A percentile compares a stretch with the other conserved stretches of the same genome.
These are phyloP conservation scores for Raffaelea albimanens DNA, from an alignment of 2,329 filamentous ascomycete genomes.

Conservation along the genomic window DNA sequence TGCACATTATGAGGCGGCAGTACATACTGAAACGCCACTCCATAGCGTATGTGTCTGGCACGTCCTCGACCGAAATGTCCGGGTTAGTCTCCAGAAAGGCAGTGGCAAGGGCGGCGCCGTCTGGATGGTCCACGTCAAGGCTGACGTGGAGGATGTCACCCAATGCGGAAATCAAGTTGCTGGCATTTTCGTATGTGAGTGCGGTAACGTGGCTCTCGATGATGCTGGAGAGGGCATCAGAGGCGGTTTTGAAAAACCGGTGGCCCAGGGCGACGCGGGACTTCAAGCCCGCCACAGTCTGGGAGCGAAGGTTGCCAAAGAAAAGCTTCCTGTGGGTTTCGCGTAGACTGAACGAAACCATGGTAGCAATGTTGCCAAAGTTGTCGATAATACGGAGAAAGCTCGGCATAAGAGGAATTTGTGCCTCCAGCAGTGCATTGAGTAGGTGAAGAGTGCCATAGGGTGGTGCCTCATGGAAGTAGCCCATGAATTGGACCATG, in stretches of 20 bases:
- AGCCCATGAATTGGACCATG: constrained; percentile 32
- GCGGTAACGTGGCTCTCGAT: constrained; percentile 48
- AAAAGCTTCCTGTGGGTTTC: constrained; percentile 18
- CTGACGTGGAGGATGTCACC: constrained; percentile 32
- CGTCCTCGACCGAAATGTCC: constrained; percentile 26
- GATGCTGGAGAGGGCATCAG: constrained; percentile 31
- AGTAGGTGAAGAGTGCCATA: constrained; percentile 34
- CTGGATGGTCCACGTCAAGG: constrained; percentile 26
- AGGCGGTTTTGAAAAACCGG: constrained; percentile 32
- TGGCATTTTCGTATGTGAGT: constrained; percentile 35
- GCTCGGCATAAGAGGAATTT: constrained; percentile 30
- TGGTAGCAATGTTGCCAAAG: constrained; percentile 27
- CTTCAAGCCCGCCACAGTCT: constrained; percentile 4
- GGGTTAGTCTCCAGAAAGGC: constrained; percentile 25
- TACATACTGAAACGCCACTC: constrained; percentile 64
- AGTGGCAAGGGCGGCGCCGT: constrained; percentile 23
- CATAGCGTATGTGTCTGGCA: constrained; percentile 41
- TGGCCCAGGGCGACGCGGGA: constrained; percentile 18
- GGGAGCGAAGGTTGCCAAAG: constrained; percentile 1
- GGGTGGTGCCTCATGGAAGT: constrained; percentile 13
- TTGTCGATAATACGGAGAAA: constrained; percentile 38
- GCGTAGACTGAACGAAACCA: constrained; percentile 23
- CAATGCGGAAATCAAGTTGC: constrained; percentile 28
- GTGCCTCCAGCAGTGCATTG: constrained; percentile 29
- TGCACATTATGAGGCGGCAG: constrained; percentile 66